phyloP scores from a whole-genome alignment of 78 protist species.

The Anaeramoeba ignava region DNA sequence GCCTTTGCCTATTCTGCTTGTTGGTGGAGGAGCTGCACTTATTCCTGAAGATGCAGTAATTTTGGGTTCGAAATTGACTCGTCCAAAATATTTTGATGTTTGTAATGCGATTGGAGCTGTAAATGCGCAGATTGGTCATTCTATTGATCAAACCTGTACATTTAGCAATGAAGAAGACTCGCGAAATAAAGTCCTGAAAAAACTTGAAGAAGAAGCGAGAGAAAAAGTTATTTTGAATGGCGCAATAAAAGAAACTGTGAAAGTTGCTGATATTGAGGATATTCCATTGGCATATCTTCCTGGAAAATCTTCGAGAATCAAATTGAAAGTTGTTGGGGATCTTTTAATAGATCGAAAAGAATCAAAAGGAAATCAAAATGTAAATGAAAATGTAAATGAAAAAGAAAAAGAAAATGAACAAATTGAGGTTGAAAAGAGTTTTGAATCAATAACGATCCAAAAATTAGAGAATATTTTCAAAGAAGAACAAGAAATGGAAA shows the following conservation, averaged over 20 bases:
- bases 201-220: neutral
- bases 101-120: neutral
- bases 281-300: neutral
- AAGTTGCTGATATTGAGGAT: neutral
- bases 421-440: too few species aligned
- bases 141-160: neutral
- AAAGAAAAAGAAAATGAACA: too few species aligned
- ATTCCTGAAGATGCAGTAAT: neutral
- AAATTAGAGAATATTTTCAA: too few species aligned
- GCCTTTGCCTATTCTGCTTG: neutral
- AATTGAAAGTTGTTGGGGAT: neutral
- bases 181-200: too few species aligned
- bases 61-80: neutral
- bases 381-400: too few species aligned
- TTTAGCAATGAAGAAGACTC: neutral
- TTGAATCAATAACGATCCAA: too few species aligned
- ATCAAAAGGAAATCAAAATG: too few species aligned
- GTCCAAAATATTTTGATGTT: neutral
- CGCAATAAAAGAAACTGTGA: neutral
- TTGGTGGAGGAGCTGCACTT: neutral
- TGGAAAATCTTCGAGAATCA: neutral
- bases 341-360: too few species aligned
- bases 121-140: neutral
- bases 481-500: neutral
- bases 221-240: neutral